Conservation (phyloP, 176 grass and related monocot genomes). For the Paspalum vaginatum region DNA sequence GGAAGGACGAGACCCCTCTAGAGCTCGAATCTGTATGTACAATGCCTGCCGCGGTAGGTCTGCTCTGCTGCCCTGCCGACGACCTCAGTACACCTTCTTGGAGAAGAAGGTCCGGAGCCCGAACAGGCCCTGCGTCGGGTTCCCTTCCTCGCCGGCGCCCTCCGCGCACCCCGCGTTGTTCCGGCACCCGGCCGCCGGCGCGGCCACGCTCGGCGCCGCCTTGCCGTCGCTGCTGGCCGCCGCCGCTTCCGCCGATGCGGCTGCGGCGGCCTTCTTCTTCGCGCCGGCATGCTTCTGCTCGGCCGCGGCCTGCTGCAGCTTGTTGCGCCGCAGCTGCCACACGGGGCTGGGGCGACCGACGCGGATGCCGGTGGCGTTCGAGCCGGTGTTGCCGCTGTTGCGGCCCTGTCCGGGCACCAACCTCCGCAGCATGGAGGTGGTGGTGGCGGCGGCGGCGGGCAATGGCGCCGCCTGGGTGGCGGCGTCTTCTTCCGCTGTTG, state of each 20-base stretch:
- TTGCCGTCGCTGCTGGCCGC: background rate
- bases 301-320: conserved; percentile 43
- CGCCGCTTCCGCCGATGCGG: background rate
- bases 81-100: conserved; percentile 96
- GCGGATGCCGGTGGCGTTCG: conserved; percentile 55
- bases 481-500: background rate
- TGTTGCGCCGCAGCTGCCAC: conserved; percentile 78
- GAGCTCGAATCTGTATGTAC: conserved; percentile 46
- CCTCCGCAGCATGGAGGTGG: conserved; percentile 55
- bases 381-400: background rate
- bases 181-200: conserved; percentile 55
- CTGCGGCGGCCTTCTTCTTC: conserved; percentile 31
- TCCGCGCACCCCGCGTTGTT: conserved; percentile 52
- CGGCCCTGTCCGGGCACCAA: conserved; percentile 50
- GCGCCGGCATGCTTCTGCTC: conserved; percentile 48
- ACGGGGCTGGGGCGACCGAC: conserved; percentile 69
- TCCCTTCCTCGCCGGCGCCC: conserved; percentile 37
- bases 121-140: conserved; percentile 50
- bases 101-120: conserved; percentile 88
- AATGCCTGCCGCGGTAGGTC: background rate
- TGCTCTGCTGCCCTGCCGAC: too few species aligned
- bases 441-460: conserved; percentile 1
- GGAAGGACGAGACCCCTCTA: background rate
- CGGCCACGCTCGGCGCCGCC: conserved; percentile 44
- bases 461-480: background rate